Evolutionary conservation across 2,329 filamentous ascomycete species (phyloP), one percentile per base, ranked within the genome.

Genomic region (Emmonsiellopsis sp.): DNA sequence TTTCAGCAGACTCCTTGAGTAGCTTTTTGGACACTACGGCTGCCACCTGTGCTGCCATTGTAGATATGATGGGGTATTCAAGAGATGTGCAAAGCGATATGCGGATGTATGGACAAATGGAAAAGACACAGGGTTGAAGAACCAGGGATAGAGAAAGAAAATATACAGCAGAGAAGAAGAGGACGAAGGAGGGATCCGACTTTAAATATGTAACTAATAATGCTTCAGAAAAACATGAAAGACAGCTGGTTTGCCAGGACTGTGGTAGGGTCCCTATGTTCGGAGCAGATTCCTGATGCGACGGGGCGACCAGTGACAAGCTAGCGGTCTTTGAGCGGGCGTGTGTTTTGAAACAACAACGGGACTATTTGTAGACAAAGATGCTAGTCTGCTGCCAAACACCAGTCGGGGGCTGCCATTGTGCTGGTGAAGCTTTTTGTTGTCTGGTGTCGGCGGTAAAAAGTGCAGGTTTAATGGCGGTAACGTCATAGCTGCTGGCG

Each of bases 1-100:
- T 73, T 40, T 64, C 67, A 7, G 69, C 69, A 40, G 68, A 65
- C 58, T 69, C 67, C 37, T 66, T 71, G 38, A 69, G 59, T 52
- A 68, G 62, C 51, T 61, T 66, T 59, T 67, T 68, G 41, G 64
- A 61, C 31, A 70, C 57, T n/a, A 67, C 53, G 16, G 40, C 54
- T 49, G 57, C 58, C 42, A 63, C 41, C 54, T 55, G 52, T 47
- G 56, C 54, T 40, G 59, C 52, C 58, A 62, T 65, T 8, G 31
- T 47, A 42, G 41, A 7, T n/a, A 15, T 16, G 15, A 49, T 13
- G 15, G 10, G 34, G 13, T 9, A 34, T 20, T 34, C 15, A 20
- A 20, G n/a, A n/a, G 34, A 44, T 41, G 6, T 9, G 26, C 20
- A 8, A 44, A 30, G 37, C 3, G 11, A 13, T 31, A 13, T 40